Evolutionary conservation across 225 moss, liverwort and hornwort genomes (phyloP).

Genomic region (Marchantia paleacea): DNA sequence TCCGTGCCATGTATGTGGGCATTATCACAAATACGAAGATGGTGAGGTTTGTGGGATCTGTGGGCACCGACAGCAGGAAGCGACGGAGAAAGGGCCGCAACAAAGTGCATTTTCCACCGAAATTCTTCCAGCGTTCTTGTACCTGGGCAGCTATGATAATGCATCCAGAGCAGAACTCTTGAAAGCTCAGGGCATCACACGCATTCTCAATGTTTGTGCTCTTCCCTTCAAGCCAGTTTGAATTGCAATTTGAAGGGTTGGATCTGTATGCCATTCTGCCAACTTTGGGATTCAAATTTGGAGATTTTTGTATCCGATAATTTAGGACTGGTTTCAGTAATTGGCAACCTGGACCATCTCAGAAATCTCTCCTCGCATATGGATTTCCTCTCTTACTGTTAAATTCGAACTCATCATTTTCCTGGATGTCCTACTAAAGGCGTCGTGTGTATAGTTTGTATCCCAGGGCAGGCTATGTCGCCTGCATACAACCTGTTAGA

Average conservation of each 20-base stretch:
- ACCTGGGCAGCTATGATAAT: slow-evolving; percentile 97
- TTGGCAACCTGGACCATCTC: neutral
- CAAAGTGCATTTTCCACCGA: slow-evolving; percentile 95
- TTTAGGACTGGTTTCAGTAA: neutral
- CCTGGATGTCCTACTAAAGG: neutral
- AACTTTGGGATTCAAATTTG: neutral
- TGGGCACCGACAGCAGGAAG: slow-evolving; percentile 87
- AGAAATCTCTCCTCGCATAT: neutral
- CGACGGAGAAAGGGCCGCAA: slow-evolving; percentile 85
- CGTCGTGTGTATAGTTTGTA: neutral
- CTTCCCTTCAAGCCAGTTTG: slow-evolving; percentile 1
- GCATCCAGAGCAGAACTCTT: slow-evolving; percentile 56
- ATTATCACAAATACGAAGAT: slow-evolving; percentile 99
- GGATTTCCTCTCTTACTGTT: neutral
- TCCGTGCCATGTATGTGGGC: slow-evolving; percentile 97
- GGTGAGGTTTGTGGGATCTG: slow-evolving; percentile 96
- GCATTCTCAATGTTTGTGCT: slow-evolving; percentile 84
- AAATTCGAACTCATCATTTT: neutral
- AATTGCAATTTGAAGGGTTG: neutral
- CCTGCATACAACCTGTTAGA: neutral
- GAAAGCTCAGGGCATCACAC: slow-evolving; percentile 84
- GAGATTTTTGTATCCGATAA: neutral
- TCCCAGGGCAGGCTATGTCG: neutral
- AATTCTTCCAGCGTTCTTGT: slow-evolving; percentile 83
- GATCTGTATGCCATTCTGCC: neutral